phyloP scores from a whole-genome alignment of 305 asterid genomes.

The Stenogyne calaminthoides region DNA sequence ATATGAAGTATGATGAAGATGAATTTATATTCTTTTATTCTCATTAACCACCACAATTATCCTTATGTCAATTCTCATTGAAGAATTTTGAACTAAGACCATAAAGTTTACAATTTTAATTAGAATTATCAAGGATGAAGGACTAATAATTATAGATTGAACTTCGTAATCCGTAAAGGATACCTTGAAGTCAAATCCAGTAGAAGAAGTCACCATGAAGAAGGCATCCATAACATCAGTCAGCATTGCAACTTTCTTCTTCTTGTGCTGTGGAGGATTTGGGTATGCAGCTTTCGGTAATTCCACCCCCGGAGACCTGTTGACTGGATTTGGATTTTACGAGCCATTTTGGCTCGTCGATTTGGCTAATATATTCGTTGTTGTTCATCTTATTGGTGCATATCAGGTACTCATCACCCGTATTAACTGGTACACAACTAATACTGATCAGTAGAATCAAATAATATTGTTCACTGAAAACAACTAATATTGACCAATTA shows the following conservation, averaged over 20 bases:
- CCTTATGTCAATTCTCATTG: too few species aligned
- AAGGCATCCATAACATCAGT: conserved; percentile 60
- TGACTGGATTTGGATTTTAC: conserved; percentile 84
- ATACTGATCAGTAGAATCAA: background rate
- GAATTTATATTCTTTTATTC: too few species aligned
- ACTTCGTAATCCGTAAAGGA: conserved; percentile 43
- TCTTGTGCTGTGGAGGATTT: conserved; percentile 80
- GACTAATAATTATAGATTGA: background rate
- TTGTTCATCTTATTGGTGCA: conserved; percentile 78
- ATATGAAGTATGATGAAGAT: too few species aligned
- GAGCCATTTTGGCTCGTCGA: too few species aligned
- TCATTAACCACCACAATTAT: too few species aligned
- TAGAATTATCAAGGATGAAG: background rate
- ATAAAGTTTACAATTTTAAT: conserved; percentile 2
- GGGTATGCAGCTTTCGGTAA: conserved; percentile 94
- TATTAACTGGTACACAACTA: background rate
- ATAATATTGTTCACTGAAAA: background rate
- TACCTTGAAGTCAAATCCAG: conserved; percentile 62
- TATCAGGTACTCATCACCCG: conserved; percentile 60
- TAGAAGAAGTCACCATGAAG: conserved; percentile 67
- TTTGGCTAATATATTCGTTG: conserved; percentile 80
- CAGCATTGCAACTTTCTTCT: conserved; percentile 54
- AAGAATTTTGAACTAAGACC: background rate
- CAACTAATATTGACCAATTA: background rate
- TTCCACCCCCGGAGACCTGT: conserved; percentile 75